Base-by-base conservation (phyloP, 768 basidiomycete genomes). In the Agrocybe praecox region DNA sequence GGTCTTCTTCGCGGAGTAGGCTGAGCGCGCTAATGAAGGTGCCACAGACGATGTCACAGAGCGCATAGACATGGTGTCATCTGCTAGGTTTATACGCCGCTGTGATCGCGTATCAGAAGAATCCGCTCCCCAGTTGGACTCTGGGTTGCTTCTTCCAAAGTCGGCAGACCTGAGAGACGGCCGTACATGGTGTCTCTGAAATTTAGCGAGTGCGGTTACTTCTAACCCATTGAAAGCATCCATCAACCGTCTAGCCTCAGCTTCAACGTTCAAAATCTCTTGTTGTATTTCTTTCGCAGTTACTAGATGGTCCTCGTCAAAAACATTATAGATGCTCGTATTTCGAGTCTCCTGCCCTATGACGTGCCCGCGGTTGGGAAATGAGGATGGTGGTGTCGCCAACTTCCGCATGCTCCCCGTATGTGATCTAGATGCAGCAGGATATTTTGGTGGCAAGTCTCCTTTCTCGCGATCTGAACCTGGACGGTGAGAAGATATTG, bases 181-280 rank as follows among this genome's bases (percentile, higher is more conserved):
- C 29, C 59, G 56, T 14, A 60, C 56, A 32, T 65, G 66, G 43
- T 65, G 59, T 57, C 78, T 73, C 46, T 79, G 79, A 17, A 73
- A 65, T 56, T 80, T 79, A 10, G 86, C 84, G 47, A 91, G 72
- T 19, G 86, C 82, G 32, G 80, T 87, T 55, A 92, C 75, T 68
- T 92, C 90, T 36, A 92, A 75, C 9, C 90, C 89, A 62, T 84
- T 89, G 69, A 92, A 92, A 2, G 90, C 89, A 65, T 92, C 90
- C 71, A 91, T 80, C 46, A 92, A 70, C 48, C 87, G 77, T 58
- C 80, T 79, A 6, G 82, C 84, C 66, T 93, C 90, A 29, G 85
- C 84, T 67, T 92, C 89, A 43, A 93, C 82, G 6, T 77, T 70
- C 56, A 80, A 73, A 43, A 93, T 88, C 62, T 92, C 87, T 45